Conservation (phyloP, 305 asterid species). For the Solanum hybrid region DNA sequence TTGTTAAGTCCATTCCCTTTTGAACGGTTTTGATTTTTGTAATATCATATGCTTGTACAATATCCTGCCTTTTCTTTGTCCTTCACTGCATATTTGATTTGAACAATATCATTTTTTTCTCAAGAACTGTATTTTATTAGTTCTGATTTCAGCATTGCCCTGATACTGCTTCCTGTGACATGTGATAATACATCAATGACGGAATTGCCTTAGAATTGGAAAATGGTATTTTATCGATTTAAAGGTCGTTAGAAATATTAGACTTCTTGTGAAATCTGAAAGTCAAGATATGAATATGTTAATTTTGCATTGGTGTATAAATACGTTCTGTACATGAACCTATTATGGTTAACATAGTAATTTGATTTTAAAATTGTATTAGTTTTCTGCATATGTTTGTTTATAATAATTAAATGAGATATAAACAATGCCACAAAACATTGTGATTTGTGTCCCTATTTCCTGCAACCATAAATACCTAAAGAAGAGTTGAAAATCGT, state of each 20-base stretch:
- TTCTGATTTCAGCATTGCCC: background rate
- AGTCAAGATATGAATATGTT: background rate
- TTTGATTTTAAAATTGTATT: background rate
- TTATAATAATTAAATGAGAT: background rate
- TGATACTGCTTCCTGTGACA: background rate
- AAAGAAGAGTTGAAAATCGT: background rate
- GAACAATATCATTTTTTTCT: background rate
- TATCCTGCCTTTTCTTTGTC: background rate
- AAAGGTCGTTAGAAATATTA: background rate
- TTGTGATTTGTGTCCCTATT: background rate
- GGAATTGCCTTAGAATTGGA: background rate
- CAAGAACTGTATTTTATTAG: background rate
- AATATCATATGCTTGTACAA: background rate
- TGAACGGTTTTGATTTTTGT: constrained; percentile 30
- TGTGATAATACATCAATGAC: background rate
- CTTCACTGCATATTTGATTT: background rate
- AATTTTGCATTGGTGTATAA: background rate
- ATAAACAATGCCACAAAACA: background rate
- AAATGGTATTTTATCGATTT: background rate
- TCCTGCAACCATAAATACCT: background rate
- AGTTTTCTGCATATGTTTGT: background rate
- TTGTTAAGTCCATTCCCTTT: constrained; percentile 52
- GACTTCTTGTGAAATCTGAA: background rate
- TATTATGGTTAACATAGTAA: background rate
- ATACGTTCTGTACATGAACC: background rate